A percentile compares a stretch with the other conserved stretches of the same genome.
Evolutionary conservation across 805 yeast genomes (phyloP).

Genomic region (Ogataea minuta): DNA sequence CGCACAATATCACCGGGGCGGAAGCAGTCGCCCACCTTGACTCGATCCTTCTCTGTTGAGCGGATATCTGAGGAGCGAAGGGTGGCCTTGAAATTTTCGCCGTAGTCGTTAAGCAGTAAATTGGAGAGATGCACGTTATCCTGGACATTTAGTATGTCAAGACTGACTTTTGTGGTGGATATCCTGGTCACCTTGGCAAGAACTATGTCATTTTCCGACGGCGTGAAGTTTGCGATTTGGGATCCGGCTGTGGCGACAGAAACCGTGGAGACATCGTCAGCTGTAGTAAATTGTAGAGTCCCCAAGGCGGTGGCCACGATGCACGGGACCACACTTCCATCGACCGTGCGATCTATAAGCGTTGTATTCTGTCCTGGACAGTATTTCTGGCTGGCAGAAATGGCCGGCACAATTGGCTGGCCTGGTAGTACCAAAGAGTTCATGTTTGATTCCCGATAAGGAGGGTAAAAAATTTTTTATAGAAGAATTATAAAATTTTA

Average conservation of each 20-base stretch:
- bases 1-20: conserved; percentile 91
- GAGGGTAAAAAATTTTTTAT: conserved; percentile 15
- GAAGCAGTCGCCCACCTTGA: conserved; percentile 73
- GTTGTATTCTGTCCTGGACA: conserved; percentile 67
- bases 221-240: conserved; percentile 47
- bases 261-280: conserved; percentile 19
- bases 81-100: conserved; percentile 85
- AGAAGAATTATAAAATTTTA: conserved; percentile 7
- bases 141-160: conserved; percentile 58
- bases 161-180: conserved; percentile 65
- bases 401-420: conserved; percentile 66
- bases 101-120: conserved; percentile 53
- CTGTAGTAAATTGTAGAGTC: conserved; percentile 38
- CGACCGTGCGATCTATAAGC: conserved; percentile 42
- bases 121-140: conserved; percentile 8
- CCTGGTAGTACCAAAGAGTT: conserved; percentile 73
- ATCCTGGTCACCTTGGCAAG: conserved; percentile 71
- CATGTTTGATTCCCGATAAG: conserved; percentile 19
- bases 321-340: conserved; percentile 38
- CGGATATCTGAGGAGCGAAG: conserved; percentile 86
- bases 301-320: conserved; percentile 66
- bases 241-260: conserved; percentile 15
- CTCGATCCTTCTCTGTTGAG: conserved; percentile 86
- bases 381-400: conserved; percentile 40
- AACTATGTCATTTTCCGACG: conserved; percentile 82